Evolutionary conservation across 495 filamentous ascomycete species (phyloP), one percentile per base, ranked within the genome.

Genomic region (Aspergillus nanangensis): DNA sequence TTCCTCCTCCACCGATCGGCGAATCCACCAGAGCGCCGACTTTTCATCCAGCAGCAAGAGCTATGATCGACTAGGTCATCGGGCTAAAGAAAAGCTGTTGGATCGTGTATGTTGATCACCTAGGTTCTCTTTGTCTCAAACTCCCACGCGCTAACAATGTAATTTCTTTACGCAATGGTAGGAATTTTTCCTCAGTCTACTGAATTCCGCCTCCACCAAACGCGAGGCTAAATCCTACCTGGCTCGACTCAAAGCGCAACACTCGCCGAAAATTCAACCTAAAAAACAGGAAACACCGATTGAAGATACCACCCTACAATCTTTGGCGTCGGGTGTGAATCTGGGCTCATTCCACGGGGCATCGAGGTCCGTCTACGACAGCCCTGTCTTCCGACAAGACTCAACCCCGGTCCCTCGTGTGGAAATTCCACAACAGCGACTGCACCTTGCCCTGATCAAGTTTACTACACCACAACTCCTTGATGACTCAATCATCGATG

Each of bases 151-250:
- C 39, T 36, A 13, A 10, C 38, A 15, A 11, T 10, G 23, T 8
- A 39, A 43, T 48, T 41, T 23, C 11, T 17, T 39, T 35, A n/a
- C 20, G 23, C 13, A 5, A 4, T 2, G 33, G 15, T 11, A 93
- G 88, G 87, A 92, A 65, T 83, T 93, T 51, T 84, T 90, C 52
- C 74, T 92, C 8, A 90, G 87, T 21, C 75, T 96, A 5, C 71
- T 96, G 17, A 84, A 79, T 53, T 88, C 91, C 10, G 86, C 89
- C 4, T 82, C 90, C 2, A 96, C 92, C 1, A 92, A 88, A 63
- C 82, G 91, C 43, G 91, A 96, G 65, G 92, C 90, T 35, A 88
- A 84, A 62, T 81, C 85, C 8, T 96, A 95, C 56, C 71, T 96
- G 8, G 80, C 89, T 44, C 87, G 83, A 25, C 89, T 93, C 62